A percentile compares a stretch with the other conserved stretches of the same genome.
These are phyloP conservation scores for Solanum acaule DNA, from an alignment of 257 asterid genomes.

Conservation along the genomic window DNA sequence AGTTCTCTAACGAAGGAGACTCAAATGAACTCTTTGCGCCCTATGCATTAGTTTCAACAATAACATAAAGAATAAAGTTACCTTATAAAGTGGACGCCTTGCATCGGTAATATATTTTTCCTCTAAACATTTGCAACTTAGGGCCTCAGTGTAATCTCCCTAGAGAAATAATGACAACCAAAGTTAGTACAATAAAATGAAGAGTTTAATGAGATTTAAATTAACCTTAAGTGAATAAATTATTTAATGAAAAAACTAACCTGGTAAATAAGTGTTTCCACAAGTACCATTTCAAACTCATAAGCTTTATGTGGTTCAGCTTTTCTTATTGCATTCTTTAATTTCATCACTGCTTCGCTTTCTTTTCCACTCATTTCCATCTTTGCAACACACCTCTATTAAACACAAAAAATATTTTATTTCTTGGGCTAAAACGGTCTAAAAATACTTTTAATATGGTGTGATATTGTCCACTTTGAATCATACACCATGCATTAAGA, in stretches of 20 bases:
- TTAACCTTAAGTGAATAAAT: background rate
- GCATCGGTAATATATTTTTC: background rate
- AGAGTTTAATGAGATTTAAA: background rate
- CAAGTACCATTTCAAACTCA: conserved; percentile 1
- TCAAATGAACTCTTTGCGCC: background rate
- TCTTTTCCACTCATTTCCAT: conserved; percentile 7
- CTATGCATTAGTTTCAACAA: background rate
- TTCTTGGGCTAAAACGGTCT: background rate
- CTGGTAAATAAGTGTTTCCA: background rate
- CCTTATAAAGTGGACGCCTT: conserved; percentile 5
- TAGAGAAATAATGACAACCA: background rate
- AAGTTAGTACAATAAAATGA: background rate
- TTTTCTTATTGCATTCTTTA: background rate
- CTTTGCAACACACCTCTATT: background rate
- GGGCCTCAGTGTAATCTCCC: background rate
- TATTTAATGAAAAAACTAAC: background rate
- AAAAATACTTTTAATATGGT: background rate
- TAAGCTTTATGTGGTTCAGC: conserved; percentile 1
- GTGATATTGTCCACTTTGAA: background rate
- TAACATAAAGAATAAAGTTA: background rate
- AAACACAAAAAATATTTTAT: background rate
- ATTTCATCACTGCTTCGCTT: background rate
- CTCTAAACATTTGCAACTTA: background rate
- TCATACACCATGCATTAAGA: too few relatives aligned
- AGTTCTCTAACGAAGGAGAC: background rate